Evolutionary conservation across 2,329 filamentous ascomycete species (phyloP).

Genomic region (Apiospora malaysiana): DNA sequence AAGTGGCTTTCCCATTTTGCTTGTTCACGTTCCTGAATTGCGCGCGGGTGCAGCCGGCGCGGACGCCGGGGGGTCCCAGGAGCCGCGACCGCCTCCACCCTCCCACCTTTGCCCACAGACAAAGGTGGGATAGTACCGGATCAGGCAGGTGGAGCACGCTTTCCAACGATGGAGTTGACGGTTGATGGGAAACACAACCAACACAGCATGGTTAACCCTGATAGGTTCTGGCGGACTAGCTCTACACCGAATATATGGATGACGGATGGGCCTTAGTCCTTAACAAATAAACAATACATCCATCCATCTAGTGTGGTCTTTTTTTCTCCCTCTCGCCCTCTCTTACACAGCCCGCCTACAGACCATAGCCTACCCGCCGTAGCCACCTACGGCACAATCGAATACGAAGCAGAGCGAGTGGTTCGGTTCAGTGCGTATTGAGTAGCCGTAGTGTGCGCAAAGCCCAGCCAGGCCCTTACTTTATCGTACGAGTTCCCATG

Average conservation of each 20-base stretch:
- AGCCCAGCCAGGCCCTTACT: too few species aligned
- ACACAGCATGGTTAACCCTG: neutral
- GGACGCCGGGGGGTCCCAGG: neutral
- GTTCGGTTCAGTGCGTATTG: too few species aligned
- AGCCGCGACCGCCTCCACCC: neutral
- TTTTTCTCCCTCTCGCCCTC: neutral
- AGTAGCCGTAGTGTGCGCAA: too few species aligned
- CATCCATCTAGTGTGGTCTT: too few species aligned
- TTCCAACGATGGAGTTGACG: neutral
- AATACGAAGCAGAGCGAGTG: too few species aligned
- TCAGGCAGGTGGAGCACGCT: neutral
- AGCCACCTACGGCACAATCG: too few species aligned
- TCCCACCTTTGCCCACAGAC: neutral
- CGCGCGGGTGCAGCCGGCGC: neutral
- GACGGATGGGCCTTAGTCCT: neutral
- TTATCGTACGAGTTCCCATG: too few species aligned
- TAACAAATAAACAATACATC: too few species aligned
- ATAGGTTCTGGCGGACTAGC: slow-evolving; percentile 5
- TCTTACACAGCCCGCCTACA: neutral
- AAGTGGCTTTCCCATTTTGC: slow-evolving; percentile 19
- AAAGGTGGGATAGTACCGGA: neutral
- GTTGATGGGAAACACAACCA: neutral
- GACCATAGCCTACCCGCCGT: neutral
- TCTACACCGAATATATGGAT: neutral
- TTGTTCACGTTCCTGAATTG: neutral